Evolutionary conservation across 352 stramenopile genomes (phyloP), one percentile per base, ranked within the genome.

Genomic region (Globisporangium carolinianum): DNA sequence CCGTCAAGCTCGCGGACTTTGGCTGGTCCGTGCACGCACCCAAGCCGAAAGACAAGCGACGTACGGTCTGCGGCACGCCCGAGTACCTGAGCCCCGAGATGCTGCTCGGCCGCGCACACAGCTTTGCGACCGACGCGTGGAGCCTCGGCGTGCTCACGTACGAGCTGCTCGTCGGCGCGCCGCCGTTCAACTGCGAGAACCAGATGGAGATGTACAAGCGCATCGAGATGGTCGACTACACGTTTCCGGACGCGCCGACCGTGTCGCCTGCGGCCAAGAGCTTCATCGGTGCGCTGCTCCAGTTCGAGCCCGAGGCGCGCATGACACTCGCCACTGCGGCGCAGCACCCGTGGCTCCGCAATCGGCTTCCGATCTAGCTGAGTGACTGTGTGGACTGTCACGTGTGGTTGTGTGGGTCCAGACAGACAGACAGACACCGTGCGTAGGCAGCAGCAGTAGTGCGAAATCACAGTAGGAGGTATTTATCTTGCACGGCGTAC

Each of bases 21-120:
- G 86, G 86, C 7, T 92, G 86, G 81, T 91, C 86, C 2, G 82
- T 94, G 6, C 77, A 92, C 57, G 86, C 83, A 0, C 75, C 77
- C 3, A 74, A 76, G n/a, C 71, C 84, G 1, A 72, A 78, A 57
- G 70, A 77, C 38, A 62, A 69, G 49, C 76, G 85, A 5, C 72
- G 71, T 6, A 94, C 86, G 38, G 91, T 93, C 42, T 96, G 86
- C 51, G 86, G 86, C 2, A 96, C 86, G 32, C 85, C 81, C 5
- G 81, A 94, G 58, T 96, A 96, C 58, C 51, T 96, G 45, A 91
- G 83, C 53, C 86, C 86, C 0, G 86, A 96, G 71, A 87, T 96
- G 43, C 56, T 94, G 46, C 57, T 75, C n/a, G 67, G 71, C 14
- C 68, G 84, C 53, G 43, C 75, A 45, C 89, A 94, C 58, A 77